Evolutionary conservation across 1,284 basidiomycete species (phyloP), one percentile per base, ranked within the genome.

Genomic region (Chondrostereum purpureum): DNA sequence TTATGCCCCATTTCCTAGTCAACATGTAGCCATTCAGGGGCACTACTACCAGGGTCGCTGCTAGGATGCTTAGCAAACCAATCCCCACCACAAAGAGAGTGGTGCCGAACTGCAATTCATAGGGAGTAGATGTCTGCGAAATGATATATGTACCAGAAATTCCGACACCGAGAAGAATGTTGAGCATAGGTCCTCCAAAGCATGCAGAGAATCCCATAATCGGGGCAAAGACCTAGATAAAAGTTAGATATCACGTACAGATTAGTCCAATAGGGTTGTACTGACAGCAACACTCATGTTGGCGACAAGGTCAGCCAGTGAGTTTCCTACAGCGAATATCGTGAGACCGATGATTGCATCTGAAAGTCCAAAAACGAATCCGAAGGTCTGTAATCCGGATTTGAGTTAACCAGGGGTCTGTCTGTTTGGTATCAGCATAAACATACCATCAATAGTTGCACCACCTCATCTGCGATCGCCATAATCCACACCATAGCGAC

Each of bases 261-360:
- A n/a, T n/a, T n/a, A n/a, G n/a, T n/a, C n/a, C n/a, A n/a, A n/a
- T n/a, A n/a, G 16, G 5, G 13, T 11, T 3, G 18, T 34, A 69
- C 77, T 47, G 63, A 82, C 85, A 14, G 92, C 92, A 5, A 92
- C 90, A 40, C 90, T 94, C 66, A 92, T 87, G 66, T 99, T 98
- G 24, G 95, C 94, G 2, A 99, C 94, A 14, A 98, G 78, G 65
- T 99, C 95, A 1, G 94, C 95, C 5, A 97, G 77, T 22, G 90
- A 94, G 65, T 98, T 98, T 17, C 95, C 95, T 23, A 97, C 78
- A 0, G 94, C 95, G 58, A 99, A 99, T 52, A 99, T 85, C 0
- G 94, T 98, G 42, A 98, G 69, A 2, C 95, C 95, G 44, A 99
- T 88, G 58, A 99, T 95, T 19, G 95, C 94, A 61, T 98, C 92